Base-by-base conservation (phyloP, 2,329 filamentous ascomycete species). In the Coniochaeta hoffmannii region DNA sequence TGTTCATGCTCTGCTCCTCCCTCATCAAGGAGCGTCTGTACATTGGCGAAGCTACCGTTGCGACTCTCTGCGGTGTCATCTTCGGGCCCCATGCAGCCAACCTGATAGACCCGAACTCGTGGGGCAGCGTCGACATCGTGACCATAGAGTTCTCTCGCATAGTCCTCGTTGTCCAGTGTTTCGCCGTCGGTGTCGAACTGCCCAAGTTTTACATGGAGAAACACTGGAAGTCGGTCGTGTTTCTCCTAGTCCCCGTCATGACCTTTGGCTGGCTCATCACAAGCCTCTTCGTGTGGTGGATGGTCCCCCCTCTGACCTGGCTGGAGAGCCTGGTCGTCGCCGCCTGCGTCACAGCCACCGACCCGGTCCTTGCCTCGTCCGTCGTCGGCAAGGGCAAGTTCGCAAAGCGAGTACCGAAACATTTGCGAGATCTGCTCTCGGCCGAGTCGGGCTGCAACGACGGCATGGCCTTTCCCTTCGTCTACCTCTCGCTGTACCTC, bases 301-400 rank as follows among this genome's bases (percentile, higher is more conserved):
- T 99, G 79, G 78, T 90, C 5, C 80, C 83, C 7, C 76, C 85
- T 1, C 77, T 97, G 63, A 85, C 81, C 67, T 99, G 92, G 91
- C 82, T 99, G 41, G 90, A 97, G 69, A 89, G 89, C 68, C 80
- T 99, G 55, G 86, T 88, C 32, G 81, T 91, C 60, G 88, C 94
- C 17, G 94, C 94, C 57, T 99, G 94, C 68, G 91, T 99, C 55
- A 99, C 94, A 2, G 94, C 94, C 50, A 99, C 94, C 4, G 94
- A 99, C 73, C 94, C 94, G 55, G 94, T 99, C 62, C 76, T 99
- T 66, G 94, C 94, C 28, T 97, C 94, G 14, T 99, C 94, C 15
- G 94, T 99, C 55, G 94, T 99, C 53, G 94, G 94, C 69, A 99
- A 97, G 76, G 94, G 94, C 65, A 99, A 99, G 72, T 99, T 99